Evolutionary conservation across 306 rosid genomes (phyloP), one percentile per base, ranked within the genome.

Genomic region (Luffa aegyptiaca): DNA sequence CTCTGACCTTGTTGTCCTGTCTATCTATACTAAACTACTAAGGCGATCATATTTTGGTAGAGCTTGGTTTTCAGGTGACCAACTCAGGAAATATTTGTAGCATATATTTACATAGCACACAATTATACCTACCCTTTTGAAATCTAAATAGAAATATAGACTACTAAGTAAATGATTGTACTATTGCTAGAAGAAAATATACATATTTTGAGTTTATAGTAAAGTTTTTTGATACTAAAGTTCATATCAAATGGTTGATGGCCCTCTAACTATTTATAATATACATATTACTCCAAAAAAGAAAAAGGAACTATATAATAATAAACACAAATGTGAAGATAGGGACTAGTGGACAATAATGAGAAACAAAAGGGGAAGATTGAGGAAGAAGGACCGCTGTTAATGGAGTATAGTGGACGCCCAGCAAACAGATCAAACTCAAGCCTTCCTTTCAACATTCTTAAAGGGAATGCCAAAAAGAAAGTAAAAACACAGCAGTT

Each of bases 1-100:
- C 90, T 92, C 82, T 92, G 83, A 88, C 64, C 79, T 75, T 35
- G 44, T 52, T 33, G 8, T 73, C 61, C 78, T 49, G 12, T 73
- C 45, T 31, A n/a, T 52, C 79, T 75, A 35, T 49, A 26, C 63
- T 49, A 75, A 75, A 75, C 61, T 48, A 73, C 78, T 14, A 73
- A 73, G 2, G 36, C 11, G 59, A 49, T 73, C 61, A 73, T 73
- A 73, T 49, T 73, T 73, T 72, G 77, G 77, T 48, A 72, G 77
- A 72, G 77, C 41, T 72, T 72, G 77, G 76, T 70, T 70, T 70
- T 42, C 55, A 70, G 56, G 20, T 14, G 56, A 13, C 58, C 56
- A 72, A 72, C 75, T 69, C 75, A 66, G 73, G 36, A 69, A 69
- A 69, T 69, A 69, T 73, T 73, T 49, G 78, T 73, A 73, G 61